Base-by-base conservation (phyloP, 139 green algal species). In the Coccomyxa sp. region DNA sequence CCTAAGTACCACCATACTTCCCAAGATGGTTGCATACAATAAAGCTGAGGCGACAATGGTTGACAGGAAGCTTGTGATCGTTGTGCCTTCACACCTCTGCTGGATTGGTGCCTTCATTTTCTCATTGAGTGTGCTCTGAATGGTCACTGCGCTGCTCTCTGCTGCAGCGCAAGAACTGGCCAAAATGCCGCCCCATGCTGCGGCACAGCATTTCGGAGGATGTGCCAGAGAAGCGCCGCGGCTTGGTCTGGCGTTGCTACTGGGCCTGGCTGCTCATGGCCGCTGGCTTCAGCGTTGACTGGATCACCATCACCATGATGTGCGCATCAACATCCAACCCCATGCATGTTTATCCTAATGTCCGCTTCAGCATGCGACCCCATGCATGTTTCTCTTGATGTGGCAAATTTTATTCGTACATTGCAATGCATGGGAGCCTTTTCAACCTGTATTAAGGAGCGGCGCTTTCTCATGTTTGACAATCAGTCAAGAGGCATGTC, bases 101-200 rank as follows among this genome's bases (percentile, higher is more conserved):
- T n/a, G n/a, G n/a, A n/a, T n/a, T n/a, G n/a, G 63, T 25, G 18
- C 63, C 63, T 71, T 71, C 21, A 71, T 9, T 28, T 15, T 21
- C 63, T 28, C 63, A 71, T 71, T 1, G 21, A 71, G 63, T 25
- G 63, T 25, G 63, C 63, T 71, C 18, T 71, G 21, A 71, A 1
- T 9, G 1, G 10, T 71, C 7, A 71, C 9, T 71, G 63, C 63
- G 4, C 18, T 71, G 63, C 23, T 30, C 13, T 13, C 7, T 74
- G 25, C 57, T 84, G 81, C 74, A 84, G 81, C 60, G 58, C n/a
- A 84, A 84, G 32, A 84, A 84, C n/a, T 84, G 81, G 81, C 81
- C 81, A 13, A 32, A 74, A 28, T 84, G 81, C 71, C 59, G 58
- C 27, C 81, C 81, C 21, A 51, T 81, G 10, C 60, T 84, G 81